Evolutionary conservation across 169 alveolate genomes (phyloP), one percentile per base, ranked within the genome.

Genomic region (Plasmodium yoelii): DNA sequence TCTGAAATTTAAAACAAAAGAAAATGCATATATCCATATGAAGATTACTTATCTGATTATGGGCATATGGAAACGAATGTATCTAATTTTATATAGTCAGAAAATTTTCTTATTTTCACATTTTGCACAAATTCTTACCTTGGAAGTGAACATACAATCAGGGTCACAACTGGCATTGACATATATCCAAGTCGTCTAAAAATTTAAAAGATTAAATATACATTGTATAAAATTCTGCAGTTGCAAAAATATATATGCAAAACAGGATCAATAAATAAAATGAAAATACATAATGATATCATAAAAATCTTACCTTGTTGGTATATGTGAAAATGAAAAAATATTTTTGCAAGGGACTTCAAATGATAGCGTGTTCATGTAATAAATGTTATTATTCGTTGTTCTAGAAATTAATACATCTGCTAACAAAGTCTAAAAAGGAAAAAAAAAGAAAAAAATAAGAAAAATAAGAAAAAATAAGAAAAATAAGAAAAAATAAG

Each of bases 131-230:
- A 69, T 18, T 86, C 57, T 18, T 64, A 87, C 67, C 92, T 87
- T 15, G 96, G 96, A n/a, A 93, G 72, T 49, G 89, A 90, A 73
- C 95, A 93, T 15, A 93, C 89, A 39, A 93, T 87, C 47, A 93
- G 74, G 2, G 95, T 90, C 34, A 93, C 93, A 6, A 93, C 90
- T 9, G 96, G 95, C 75, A 94, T 74, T 24, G 96, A 82, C 93
- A 93, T 93, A 77, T 91, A 93, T 8, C 96, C 96, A 64, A 93
- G 69, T 53, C 96, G 53, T 68, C 96, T 89, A 47, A 24, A 84
- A 10, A 22, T 19, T 49, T 18, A 87, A 88, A 34, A 51, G 12
- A 73, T 56, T 28, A 26, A 34, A 19, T 0, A 24, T n/a, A 5
- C 7, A 34, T 34, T 34, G 42, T 34, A 34, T 28, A 34, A 34